A percentile compares a stretch with the other conserved stretches of the same genome.
Conservation (phyloP, 352 stramenopile species). For the Salisapilia sapeloensis region DNA sequence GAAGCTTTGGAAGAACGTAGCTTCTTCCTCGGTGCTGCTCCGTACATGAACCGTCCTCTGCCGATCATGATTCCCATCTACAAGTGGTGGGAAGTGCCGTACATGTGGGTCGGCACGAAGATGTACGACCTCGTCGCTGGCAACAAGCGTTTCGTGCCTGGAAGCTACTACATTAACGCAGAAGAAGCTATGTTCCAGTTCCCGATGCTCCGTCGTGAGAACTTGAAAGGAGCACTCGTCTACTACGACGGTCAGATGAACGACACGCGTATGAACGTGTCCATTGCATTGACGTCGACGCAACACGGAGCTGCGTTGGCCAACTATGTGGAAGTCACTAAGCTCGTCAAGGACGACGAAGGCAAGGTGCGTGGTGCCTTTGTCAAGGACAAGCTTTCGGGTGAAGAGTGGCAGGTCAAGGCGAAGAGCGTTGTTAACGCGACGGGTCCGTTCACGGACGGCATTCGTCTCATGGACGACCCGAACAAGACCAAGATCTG, state of each 20-base stretch:
- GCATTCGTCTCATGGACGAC: constrained; percentile 86
- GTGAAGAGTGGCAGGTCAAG: constrained; percentile 80
- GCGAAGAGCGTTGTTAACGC: constrained; percentile 88
- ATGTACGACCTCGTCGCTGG: constrained; percentile 87
- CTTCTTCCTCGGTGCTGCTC: constrained; percentile 85
- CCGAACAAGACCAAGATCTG: constrained; percentile 81
- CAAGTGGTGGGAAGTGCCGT: constrained; percentile 90
- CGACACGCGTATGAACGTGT: constrained; percentile 90
- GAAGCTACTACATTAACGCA: constrained; percentile 81
- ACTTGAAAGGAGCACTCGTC: constrained; percentile 84
- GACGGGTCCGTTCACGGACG: constrained; percentile 88
- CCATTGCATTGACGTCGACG: constrained; percentile 87
- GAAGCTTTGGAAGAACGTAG: constrained; percentile 87
- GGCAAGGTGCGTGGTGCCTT: constrained; percentile 74
- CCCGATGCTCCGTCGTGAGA: constrained; percentile 85
- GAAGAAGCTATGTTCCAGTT: constrained; percentile 90
- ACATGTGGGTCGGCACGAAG: constrained; percentile 89
- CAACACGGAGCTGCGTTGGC: constrained; percentile 83
- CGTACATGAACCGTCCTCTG: constrained; percentile 89
- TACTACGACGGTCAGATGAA: constrained; percentile 90
- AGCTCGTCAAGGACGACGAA: constrained; percentile 73
- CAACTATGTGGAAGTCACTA: constrained; percentile 85
- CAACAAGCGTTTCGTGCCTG: constrained; percentile 74
- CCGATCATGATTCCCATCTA: constrained; percentile 95
- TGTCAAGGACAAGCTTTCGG: constrained; percentile 81